phyloP scores from a whole-genome alignment of 1,284 basidiomycete species.

The Microbotryum silenes-acaulis region DNA sequence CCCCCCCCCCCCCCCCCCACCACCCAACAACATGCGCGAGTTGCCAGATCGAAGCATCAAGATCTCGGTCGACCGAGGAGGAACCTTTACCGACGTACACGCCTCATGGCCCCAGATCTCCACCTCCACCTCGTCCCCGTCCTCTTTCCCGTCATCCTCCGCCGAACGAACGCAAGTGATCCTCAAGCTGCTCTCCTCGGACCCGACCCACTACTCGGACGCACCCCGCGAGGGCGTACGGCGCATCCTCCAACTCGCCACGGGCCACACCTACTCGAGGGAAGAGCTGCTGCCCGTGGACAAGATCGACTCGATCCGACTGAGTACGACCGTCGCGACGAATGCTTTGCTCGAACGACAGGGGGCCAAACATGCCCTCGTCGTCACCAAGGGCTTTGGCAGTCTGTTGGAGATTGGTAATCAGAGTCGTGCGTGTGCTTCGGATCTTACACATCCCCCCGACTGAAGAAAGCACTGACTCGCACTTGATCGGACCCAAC shows the following conservation, averaged over 20 bases:
- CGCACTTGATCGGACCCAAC: background rate
- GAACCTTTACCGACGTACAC: conserved; percentile 39
- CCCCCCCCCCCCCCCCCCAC: too few relatives aligned
- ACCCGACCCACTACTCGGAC: conserved; percentile 67
- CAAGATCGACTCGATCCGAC: conserved; percentile 60
- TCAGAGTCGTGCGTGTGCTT: conserved; percentile 72
- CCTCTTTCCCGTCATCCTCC: too few relatives aligned
- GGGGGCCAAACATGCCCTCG: conserved; percentile 78
- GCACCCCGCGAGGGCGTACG: conserved; percentile 91
- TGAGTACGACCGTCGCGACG: conserved; percentile 92
- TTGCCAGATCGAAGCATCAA: conserved; percentile 2
- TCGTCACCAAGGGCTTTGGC: conserved; percentile 84
- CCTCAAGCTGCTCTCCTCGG: conserved; percentile 43
- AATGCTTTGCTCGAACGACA: conserved; percentile 92
- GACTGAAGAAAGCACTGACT: background rate
- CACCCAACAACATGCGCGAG: background rate
- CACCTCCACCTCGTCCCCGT: too few relatives aligned
- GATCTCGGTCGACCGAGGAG: conserved; percentile 36
- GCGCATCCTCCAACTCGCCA: conserved; percentile 71
- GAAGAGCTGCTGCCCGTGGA: conserved; percentile 62
- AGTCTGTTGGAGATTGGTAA: conserved; percentile 90
- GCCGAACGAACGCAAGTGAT: conserved; percentile 36
- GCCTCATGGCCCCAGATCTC: conserved; percentile 8
- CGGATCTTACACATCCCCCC: background rate
- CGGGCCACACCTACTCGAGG: conserved; percentile 58